phyloP scores from a whole-genome alignment of 345 rosid species.

The Kandelia obovata region DNA sequence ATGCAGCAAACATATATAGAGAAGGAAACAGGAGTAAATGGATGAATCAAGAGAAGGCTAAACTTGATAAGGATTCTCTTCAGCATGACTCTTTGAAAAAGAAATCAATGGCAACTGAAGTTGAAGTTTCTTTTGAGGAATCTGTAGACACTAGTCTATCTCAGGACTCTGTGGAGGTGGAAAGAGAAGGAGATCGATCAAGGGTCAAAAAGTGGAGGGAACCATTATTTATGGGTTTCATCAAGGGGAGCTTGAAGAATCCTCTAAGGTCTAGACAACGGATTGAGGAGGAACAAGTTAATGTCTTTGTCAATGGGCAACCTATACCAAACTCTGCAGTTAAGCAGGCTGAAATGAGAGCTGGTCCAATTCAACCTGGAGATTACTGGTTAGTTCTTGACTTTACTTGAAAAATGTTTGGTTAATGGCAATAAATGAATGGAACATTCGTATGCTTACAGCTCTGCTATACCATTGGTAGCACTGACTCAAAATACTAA shows the following conservation, averaged over 20 bases:
- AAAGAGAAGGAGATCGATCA: constrained; percentile 4
- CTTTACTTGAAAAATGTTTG: background rate
- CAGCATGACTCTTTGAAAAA: constrained; percentile 8
- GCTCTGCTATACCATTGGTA: background rate
- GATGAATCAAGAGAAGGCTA: constrained; percentile 1
- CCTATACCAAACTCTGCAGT: constrained; percentile 16
- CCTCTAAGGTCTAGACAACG: constrained; percentile 12
- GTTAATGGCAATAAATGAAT: background rate
- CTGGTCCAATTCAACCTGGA: constrained; percentile 31
- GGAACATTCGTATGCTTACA: background rate
- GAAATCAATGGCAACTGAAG: constrained; percentile 19
- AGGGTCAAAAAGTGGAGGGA: constrained; percentile 7
- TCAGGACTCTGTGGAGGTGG: constrained; percentile 15
- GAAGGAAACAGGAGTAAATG: constrained; percentile 11
- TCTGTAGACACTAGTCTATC: constrained; percentile 4
- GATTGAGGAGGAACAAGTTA: background rate
- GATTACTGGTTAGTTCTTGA: constrained; percentile 28
- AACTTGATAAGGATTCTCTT: background rate
- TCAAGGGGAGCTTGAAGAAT: constrained; percentile 21
- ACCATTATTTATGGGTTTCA: constrained; percentile 13
- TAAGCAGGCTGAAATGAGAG: constrained; percentile 23
- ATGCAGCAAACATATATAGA: background rate
- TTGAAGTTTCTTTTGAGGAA: constrained; percentile 18
- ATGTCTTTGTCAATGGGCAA: constrained; percentile 26
- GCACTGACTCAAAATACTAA: background rate